Percentiles rank a stretch among this genome's conserved stretches.
Evolutionary conservation across 2,329 filamentous ascomycete genomes (phyloP).

Genomic region (Chaetothyriales sp.): DNA sequence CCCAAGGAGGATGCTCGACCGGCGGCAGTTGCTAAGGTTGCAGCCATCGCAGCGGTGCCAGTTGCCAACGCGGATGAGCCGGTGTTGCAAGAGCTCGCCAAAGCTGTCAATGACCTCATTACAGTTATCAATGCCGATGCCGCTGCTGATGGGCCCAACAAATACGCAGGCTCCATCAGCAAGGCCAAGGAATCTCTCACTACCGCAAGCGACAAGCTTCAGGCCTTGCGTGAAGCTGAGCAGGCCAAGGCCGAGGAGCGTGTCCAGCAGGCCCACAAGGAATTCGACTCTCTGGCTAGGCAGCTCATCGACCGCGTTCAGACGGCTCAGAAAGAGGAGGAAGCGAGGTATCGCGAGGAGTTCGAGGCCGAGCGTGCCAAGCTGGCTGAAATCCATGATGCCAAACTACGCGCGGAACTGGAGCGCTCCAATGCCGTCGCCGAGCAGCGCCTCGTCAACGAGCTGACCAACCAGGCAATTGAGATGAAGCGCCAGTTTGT

Average conservation of each 20-base stretch:
- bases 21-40: slow-evolving; percentile 31
- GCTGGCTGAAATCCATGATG: slow-evolving; percentile 61
- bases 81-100: slow-evolving; percentile 81
- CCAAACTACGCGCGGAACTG: slow-evolving; percentile 63
- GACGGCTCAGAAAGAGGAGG: slow-evolving; percentile 63
- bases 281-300: slow-evolving; percentile 75
- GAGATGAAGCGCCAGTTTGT: slow-evolving; percentile 75
- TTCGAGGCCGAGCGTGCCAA: slow-evolving; percentile 77
- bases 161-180: slow-evolving; percentile 61
- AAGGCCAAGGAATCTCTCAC: slow-evolving; percentile 75
- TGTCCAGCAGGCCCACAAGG: slow-evolving; percentile 53
- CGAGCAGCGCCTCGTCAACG: slow-evolving; percentile 69
- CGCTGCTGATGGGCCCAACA: slow-evolving; percentile 41
- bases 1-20: slow-evolving; percentile 24
- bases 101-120: slow-evolving; percentile 92
- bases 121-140: slow-evolving; percentile 80
- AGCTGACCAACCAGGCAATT: slow-evolving; percentile 79
- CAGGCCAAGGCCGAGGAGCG: slow-evolving; percentile 59
- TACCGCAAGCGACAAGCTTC: slow-evolving; percentile 65
- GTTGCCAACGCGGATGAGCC: slow-evolving; percentile 66
- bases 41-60: slow-evolving; percentile 62
- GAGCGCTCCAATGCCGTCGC: slow-evolving; percentile 65
- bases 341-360: slow-evolving; percentile 69
- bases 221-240: slow-evolving; percentile 52
- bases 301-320: slow-evolving; percentile 84